Evolutionary conservation across 2,329 filamentous ascomycete genomes (phyloP).

Genomic region (Xylariomycetidae sp.): DNA sequence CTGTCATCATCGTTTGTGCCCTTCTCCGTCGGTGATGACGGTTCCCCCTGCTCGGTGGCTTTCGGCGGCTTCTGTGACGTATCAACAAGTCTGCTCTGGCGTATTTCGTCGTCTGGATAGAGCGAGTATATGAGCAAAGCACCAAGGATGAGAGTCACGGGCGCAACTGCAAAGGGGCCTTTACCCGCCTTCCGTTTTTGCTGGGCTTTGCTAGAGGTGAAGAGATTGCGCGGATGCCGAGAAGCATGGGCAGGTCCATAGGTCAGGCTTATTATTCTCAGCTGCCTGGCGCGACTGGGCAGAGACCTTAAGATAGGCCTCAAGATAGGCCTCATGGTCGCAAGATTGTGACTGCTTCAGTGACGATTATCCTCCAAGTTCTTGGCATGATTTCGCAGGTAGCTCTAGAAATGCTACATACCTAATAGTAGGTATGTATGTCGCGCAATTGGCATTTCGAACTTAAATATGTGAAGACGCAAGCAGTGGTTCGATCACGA

Average conservation of each 20-base stretch:
- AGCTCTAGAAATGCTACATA: too few relatives aligned
- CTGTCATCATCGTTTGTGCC: too few relatives aligned
- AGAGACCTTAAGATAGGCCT: background rate
- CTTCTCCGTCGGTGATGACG: too few relatives aligned
- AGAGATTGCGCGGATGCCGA: slow-evolving; percentile 17
- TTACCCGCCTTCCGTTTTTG: slow-evolving; percentile 19
- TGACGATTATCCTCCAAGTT: too few relatives aligned
- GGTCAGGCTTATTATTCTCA: background rate
- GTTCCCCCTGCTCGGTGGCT: slow-evolving; percentile 7
- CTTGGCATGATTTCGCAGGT: too few relatives aligned
- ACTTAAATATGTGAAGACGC: too few relatives aligned
- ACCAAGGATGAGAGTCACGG: slow-evolving; percentile 27
- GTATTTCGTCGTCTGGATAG: slow-evolving; percentile 33
- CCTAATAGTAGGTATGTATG: too few relatives aligned
- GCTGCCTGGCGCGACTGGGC: background rate
- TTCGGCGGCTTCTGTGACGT: slow-evolving; percentile 8
- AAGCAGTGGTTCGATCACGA: too few relatives aligned
- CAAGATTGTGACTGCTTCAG: too few relatives aligned
- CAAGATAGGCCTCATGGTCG: too few relatives aligned
- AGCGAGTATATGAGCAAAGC: slow-evolving; percentile 34
- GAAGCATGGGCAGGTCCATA: background rate
- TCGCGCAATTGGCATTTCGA: too few relatives aligned
- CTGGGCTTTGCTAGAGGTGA: slow-evolving; percentile 16
- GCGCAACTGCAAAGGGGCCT: slow-evolving; percentile 21
- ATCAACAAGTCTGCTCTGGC: slow-evolving; percentile 14